Conservation (phyloP, 148 eudicot species). For the Vaccinium myrtillus region DNA sequence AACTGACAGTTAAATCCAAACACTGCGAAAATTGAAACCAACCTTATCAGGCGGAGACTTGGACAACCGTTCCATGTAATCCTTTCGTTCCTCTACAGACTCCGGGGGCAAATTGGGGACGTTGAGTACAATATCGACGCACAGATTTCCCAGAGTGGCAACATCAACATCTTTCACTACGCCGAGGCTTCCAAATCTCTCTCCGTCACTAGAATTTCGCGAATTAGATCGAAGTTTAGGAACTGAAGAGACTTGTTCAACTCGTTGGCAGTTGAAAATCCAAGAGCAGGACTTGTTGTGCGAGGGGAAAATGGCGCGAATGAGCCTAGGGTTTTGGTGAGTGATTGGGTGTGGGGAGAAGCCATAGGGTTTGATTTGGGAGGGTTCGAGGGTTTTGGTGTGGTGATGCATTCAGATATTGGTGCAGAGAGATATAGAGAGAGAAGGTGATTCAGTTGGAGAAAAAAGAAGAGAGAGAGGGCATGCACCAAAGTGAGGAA, state of each 20-base stretch:
- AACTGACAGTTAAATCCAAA: neutral
- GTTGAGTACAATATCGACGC: slow-evolving; percentile 87
- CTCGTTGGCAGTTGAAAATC: slow-evolving; percentile 42
- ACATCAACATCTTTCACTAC: slow-evolving; percentile 66
- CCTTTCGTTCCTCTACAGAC: slow-evolving; percentile 43
- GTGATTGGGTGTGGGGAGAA: slow-evolving; percentile 23
- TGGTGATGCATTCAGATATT: slow-evolving; percentile 55
- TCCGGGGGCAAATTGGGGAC: slow-evolving; percentile 79
- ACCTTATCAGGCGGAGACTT: slow-evolving; percentile 88
- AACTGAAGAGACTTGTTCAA: slow-evolving; percentile 35
- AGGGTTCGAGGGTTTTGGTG: slow-evolving; percentile 37
- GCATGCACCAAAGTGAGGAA: neutral
- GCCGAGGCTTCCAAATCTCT: slow-evolving; percentile 26
- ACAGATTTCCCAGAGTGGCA: slow-evolving; percentile 88
- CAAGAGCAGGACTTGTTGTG: neutral
- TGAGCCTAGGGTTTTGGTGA: slow-evolving; percentile 32
- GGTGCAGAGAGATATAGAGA: neutral
- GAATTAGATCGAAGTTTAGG: slow-evolving; percentile 30
- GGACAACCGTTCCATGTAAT: slow-evolving; percentile 66
- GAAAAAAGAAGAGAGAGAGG: neutral
- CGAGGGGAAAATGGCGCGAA: neutral
- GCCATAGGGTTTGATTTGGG: slow-evolving; percentile 40
- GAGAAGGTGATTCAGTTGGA: neutral
- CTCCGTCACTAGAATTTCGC: slow-evolving; percentile 21
- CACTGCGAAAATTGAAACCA: neutral